These are phyloP conservation scores for Epichloe gansuensis DNA, from an alignment of 2,329 filamentous ascomycete genomes.

Conservation along the genomic window DNA sequence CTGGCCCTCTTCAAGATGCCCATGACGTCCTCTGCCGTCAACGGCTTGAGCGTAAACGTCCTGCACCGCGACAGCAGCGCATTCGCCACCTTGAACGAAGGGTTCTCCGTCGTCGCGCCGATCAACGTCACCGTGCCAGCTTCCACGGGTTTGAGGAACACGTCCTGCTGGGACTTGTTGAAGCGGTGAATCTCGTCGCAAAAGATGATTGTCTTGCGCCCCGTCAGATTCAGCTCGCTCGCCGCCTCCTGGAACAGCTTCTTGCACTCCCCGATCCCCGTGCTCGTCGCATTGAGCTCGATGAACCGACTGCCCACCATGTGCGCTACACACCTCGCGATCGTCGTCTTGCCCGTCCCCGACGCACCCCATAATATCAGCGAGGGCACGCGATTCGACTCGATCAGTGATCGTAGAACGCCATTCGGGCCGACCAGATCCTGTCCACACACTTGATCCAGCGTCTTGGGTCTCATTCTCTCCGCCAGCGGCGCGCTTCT, in stretches of 20 bases:
- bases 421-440: conserved; percentile 77
- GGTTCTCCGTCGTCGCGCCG: conserved; percentile 94
- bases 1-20: conserved; percentile 69
- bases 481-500: conserved; percentile 79
- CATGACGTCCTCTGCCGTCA: conserved; percentile 59
- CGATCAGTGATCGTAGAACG: conserved; percentile 77
- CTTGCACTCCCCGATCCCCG: conserved; percentile 82
- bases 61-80: conserved; percentile 81
- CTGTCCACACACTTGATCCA: conserved; percentile 85
- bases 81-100: conserved; percentile 82
- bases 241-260: conserved; percentile 79
- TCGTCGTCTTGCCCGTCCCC: conserved; percentile 80
- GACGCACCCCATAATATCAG: conserved; percentile 90
- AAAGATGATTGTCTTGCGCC: conserved; percentile 88
- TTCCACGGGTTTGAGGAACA: conserved; percentile 88
- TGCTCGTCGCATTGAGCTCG: conserved; percentile 88
- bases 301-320: conserved; percentile 77
- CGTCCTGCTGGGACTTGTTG: conserved; percentile 84
- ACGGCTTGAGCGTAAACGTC: conserved; percentile 73
- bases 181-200: conserved; percentile 96
- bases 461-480: conserved; percentile 73
- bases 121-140: conserved; percentile 82
- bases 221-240: conserved; percentile 68
- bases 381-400: conserved; percentile 73
- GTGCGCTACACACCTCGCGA: conserved; percentile 78